phyloP scores from a whole-genome alignment of 2,329 filamentous ascomycete genomes.

The Ceratocystiopsis sp. region DNA sequence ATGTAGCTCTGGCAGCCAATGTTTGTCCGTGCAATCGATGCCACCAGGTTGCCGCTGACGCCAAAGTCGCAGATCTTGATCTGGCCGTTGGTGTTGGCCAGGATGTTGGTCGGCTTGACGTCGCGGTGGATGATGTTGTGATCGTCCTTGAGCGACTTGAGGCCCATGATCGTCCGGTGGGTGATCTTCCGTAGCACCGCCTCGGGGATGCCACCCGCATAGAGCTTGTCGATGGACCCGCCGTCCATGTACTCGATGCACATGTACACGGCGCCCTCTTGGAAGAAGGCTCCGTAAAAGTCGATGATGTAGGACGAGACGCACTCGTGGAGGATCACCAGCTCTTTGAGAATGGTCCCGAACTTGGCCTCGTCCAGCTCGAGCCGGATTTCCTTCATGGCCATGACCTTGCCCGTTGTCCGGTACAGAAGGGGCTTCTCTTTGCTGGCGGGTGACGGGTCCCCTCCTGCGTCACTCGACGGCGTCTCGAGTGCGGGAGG shows the following conservation, averaged over 20 bases:
- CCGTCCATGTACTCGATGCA: slow-evolving; percentile 99
- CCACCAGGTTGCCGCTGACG: slow-evolving; percentile 88
- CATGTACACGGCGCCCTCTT: slow-evolving; percentile 96
- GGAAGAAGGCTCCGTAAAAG: slow-evolving; percentile 97
- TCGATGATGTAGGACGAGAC: slow-evolving; percentile 94
- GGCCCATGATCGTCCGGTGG: slow-evolving; percentile 71
- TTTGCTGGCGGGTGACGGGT: not conserved
- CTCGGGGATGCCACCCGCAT: slow-evolving; percentile 79
- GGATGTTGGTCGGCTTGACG: slow-evolving; percentile 97
- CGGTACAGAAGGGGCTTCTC: slow-evolving; percentile 14
- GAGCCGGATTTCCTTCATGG: slow-evolving; percentile 96
- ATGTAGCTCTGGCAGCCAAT: slow-evolving; percentile 99
- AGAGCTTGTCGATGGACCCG: slow-evolving; percentile 92
- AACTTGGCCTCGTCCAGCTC: slow-evolving; percentile 96
- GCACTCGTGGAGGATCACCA: slow-evolving; percentile 90
- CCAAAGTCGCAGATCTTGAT: slow-evolving; percentile 99
- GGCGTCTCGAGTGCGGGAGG: too few species aligned
- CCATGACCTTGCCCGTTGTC: slow-evolving; percentile 72
- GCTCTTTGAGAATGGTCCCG: slow-evolving; percentile 89
- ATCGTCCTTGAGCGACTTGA: slow-evolving; percentile 89
- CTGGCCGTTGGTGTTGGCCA: slow-evolving; percentile 77
- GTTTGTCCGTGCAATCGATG: slow-evolving; percentile 95
- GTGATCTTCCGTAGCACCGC: slow-evolving; percentile 79
- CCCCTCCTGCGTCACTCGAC: not conserved
- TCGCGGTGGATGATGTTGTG: slow-evolving; percentile 99